These are phyloP conservation scores for Scedosporium minutisporum DNA, from an alignment of 2,329 filamentous ascomycete genomes.

Conservation along the genomic window DNA sequence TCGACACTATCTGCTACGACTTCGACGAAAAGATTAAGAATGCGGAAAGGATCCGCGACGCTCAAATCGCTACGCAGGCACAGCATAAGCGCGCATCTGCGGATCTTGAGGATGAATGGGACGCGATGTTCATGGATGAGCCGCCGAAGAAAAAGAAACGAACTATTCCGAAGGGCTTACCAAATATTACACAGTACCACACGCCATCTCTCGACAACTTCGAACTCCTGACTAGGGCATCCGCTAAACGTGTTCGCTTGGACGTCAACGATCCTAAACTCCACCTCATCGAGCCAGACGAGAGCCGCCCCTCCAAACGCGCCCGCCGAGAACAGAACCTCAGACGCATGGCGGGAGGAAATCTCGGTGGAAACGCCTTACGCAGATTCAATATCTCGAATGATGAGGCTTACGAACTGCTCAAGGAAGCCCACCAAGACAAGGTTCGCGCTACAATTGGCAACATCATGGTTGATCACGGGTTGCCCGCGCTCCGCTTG, in stretches of 20 bases:
- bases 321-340: constrained; percentile 45
- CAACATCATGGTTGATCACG: constrained; percentile 88
- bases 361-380: constrained; percentile 61
- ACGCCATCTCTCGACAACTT: constrained; percentile 75
- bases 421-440: constrained; percentile 95
- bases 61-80: not conserved
- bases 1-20: constrained; percentile 62
- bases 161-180: constrained; percentile 48
- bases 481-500: constrained; percentile 79
- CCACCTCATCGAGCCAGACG: constrained; percentile 68
- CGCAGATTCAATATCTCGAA: constrained; percentile 93
- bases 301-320: constrained; percentile 52
- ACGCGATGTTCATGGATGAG: constrained; percentile 47
- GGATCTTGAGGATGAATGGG: constrained; percentile 52
- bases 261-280: constrained; percentile 85
- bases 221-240: constrained; percentile 58
- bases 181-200: constrained; percentile 47
- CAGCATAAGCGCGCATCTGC: constrained; percentile 11
- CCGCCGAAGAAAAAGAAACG: constrained; percentile 58
- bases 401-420: constrained; percentile 86
- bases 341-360: constrained; percentile 59
- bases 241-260: constrained; percentile 70
- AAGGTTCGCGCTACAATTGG: constrained; percentile 90
- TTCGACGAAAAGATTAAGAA: constrained; percentile 9
- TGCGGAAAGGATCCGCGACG: constrained; percentile 1